Base-by-base conservation (phyloP, 2,329 filamentous ascomycete genomes). In the Fusarium citri region DNA sequence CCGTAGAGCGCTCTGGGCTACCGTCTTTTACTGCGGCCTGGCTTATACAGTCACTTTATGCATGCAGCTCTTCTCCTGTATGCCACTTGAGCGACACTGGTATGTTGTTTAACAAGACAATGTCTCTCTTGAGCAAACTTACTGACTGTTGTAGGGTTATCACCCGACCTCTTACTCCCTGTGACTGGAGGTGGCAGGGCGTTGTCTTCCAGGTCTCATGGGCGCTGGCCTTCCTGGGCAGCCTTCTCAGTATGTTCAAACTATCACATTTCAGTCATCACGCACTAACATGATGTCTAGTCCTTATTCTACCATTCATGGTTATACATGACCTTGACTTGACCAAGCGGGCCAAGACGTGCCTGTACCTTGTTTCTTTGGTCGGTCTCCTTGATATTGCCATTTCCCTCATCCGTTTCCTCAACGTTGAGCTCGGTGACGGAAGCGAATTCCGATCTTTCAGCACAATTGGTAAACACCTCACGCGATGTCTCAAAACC, bases 11-110 rank as follows among this genome's bases (percentile, higher is more conserved):
- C 37, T 70, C 5, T 71, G 58, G 63, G 48, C 40, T 16, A 53
- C 46, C 1, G 34, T 64, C 3, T 31, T 46, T 14, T 70, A 68
- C 12, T 70, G 68, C 12, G 20, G 25, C 0, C 8, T 68, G 20
- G 49, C 68, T 8, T 70, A 71, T 31, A 15, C 23, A 4, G 42
- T 23, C 11, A 70, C 67, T 0, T 4, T 70, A 18, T 51, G 46
- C 7, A 30, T 70, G 58, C 67, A 70, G 11, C 55, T 70, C 10
- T 63, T 70, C 25, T 68, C 68, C 23, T 70, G 68, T 25, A 53
- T 68, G 64, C 68, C 68, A 3, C 45, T 71, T 8, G 67, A 71
- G 14, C 51, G 54, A 15, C 54, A 70, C 15, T 70, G 67, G 67
- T 70, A 64, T 41, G 59, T 55, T 41, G 59, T 55, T 15, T 4